A percentile compares a stretch with the other conserved stretches of the same genome.
phyloP scores from a whole-genome alignment of 2,329 filamentous ascomycete species.

The Colletotrichum sp. region DNA sequence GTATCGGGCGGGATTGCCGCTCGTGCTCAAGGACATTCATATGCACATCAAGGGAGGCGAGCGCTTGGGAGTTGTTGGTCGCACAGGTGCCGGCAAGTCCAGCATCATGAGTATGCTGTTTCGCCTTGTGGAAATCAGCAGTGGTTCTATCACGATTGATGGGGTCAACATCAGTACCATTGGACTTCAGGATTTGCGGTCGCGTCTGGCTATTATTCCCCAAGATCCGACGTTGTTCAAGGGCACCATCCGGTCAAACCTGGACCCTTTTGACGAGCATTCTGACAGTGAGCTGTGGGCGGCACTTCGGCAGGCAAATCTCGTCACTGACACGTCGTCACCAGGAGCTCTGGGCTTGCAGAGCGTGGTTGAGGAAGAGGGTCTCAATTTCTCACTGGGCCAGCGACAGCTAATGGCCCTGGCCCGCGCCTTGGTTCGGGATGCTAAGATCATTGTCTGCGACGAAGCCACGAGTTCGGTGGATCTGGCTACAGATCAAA shows the following conservation, averaged over 20 bases:
- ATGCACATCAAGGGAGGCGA: conserved; percentile 62
- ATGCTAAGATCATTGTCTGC: conserved; percentile 70
- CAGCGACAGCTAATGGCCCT: conserved; percentile 62
- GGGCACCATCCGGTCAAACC: conserved; percentile 57
- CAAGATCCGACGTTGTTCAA: conserved; percentile 75
- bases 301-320: conserved; percentile 69
- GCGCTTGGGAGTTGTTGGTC: conserved; percentile 79
- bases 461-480: conserved; percentile 74
- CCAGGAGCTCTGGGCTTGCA: conserved; percentile 51
- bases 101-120: conserved; percentile 64
- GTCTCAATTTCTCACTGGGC: conserved; percentile 45
- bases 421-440: conserved; percentile 64
- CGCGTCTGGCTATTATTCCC: conserved; percentile 72
- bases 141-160: conserved; percentile 71
- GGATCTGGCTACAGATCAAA: conserved; percentile 67
- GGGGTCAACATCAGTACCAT: conserved; percentile 76
- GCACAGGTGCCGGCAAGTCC: conserved; percentile 30
- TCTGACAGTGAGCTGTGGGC: conserved; percentile 54
- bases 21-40: conserved; percentile 65
- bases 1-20: conserved; percentile 71
- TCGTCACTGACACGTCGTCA: conserved; percentile 38
- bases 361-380: conserved; percentile 65
- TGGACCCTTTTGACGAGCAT: conserved; percentile 71
- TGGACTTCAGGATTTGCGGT: conserved; percentile 70
- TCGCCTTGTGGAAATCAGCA: conserved; percentile 72